Evolutionary conservation across 176 grass and related monocot species (phyloP), one percentile per base, ranked within the genome.

Genomic region (Urochloa ruziziensis): DNA sequence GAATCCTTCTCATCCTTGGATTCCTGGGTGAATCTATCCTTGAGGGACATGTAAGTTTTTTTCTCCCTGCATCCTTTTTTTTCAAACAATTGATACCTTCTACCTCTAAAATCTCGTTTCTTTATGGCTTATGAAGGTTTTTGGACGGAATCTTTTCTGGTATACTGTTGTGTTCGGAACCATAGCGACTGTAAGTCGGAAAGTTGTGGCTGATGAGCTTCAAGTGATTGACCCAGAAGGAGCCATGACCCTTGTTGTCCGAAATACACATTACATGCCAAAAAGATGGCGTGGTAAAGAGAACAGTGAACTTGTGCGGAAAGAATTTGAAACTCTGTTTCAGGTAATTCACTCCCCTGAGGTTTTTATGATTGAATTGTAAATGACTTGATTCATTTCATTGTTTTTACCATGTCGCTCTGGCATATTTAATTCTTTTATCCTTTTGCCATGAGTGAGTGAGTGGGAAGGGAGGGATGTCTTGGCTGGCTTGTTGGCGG

Each of bases 151-250:
- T 57, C 90, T 97, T 54, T 92, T 97, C 77, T 97, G 95, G 95
- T 94, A 97, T 75, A 89, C 92, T 66, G 91, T 94, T 74, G 86
- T 97, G 59, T 97, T 97, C 70, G 95, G 95, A 77, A 89, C 95
- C 25, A 94, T 93, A 88, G 94, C 95, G 43, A 82, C 95, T 74
- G 85, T 97, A 68, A 97, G 95, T 89, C 90, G 92, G 48, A 91
- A 89, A 67, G 90, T 88, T 76, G 88, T 97, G 54, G 69, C 86
- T 62, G 90, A 97, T 85, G 95, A 97, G 77, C 92, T 94, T 79
- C 95, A 97, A 81, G 95, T 94, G 51, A 91, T 89, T 78, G 92
- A 97, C 81, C 88, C 90, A 81, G 90, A 94, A 88, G 92, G 95
- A 23, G 86, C 92, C 46, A 97, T 94, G 95, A 80, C 86, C 81